Evolutionary conservation across 257 asterid species (phyloP).

Genomic region (Solanum neorickii): DNA sequence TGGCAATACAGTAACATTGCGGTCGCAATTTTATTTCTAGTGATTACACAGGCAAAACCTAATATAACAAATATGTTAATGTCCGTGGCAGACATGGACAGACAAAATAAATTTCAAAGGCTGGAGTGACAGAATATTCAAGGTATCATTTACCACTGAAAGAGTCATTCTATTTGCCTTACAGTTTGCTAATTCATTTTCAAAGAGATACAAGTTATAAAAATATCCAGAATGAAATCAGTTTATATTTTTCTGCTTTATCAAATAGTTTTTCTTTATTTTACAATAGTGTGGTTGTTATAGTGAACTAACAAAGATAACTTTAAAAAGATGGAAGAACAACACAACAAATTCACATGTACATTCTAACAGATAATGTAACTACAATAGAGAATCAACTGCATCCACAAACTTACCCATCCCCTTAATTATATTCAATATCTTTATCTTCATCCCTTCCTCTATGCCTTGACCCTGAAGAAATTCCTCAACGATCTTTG

Average conservation of each 20-base stretch:
- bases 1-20: not conserved
- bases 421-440: slow-evolving; percentile 63
- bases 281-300: not conserved
- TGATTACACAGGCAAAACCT: not conserved
- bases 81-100: not conserved
- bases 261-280: not conserved
- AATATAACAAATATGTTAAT: not conserved
- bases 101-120: not conserved
- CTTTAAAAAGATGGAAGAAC: not conserved
- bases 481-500: slow-evolving; percentile 66
- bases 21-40: not conserved
- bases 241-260: not conserved
- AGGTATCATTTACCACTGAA: not conserved
- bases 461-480: slow-evolving; percentile 63
- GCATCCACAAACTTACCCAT: slow-evolving; percentile 47
- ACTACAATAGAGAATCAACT: not conserved
- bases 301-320: not conserved
- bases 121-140: not conserved
- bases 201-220: not conserved
- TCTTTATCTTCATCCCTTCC: slow-evolving; percentile 29
- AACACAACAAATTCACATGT: not conserved
- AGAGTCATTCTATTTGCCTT: not conserved
- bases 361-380: not conserved
- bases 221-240: not conserved
- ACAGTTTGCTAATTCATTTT: not conserved